These are phyloP conservation scores for Simplicillium sp. DNA, from an alignment of 2,329 filamentous ascomycete genomes.

Conservation along the genomic window DNA sequence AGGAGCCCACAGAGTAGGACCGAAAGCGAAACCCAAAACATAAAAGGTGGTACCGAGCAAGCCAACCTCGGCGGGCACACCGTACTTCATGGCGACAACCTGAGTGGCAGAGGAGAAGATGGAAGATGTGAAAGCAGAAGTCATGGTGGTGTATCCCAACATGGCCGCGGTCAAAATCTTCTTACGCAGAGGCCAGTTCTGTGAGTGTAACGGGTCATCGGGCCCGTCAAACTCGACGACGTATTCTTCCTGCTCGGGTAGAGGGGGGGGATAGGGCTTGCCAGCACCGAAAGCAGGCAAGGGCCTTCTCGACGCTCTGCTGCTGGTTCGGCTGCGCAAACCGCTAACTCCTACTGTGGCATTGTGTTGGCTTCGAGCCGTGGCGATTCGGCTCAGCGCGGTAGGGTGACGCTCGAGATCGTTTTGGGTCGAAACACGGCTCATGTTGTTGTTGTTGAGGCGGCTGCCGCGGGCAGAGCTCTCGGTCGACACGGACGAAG, in stretches of 20 bases:
- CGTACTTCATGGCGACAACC: slow-evolving; percentile 46
- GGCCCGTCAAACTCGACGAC: slow-evolving; percentile 80
- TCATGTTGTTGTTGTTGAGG: slow-evolving; percentile 37
- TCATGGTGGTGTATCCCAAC: slow-evolving; percentile 64
- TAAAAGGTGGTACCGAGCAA: slow-evolving; percentile 59
- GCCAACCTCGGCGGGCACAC: slow-evolving; percentile 52
- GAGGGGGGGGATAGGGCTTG: slow-evolving; percentile 62
- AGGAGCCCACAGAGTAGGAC: slow-evolving; percentile 64
- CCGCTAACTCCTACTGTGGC: slow-evolving; percentile 54
- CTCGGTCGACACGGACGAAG: slow-evolving; percentile 40
- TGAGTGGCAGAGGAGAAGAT: slow-evolving; percentile 62
- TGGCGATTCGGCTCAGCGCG: slow-evolving; percentile 61
- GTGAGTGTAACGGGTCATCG: slow-evolving; percentile 73
- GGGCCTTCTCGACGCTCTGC: slow-evolving; percentile 44
- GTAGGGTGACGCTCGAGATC: slow-evolving; percentile 64
- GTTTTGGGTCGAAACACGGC: slow-evolving; percentile 51
- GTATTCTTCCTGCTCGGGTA: slow-evolving; percentile 66
- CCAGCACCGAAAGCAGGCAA: slow-evolving; percentile 62
- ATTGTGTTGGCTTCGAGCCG: slow-evolving; percentile 60
- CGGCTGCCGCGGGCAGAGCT: slow-evolving; percentile 29
- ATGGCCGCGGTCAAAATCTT: slow-evolving; percentile 64
- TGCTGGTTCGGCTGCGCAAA: slow-evolving; percentile 23
- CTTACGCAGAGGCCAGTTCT: slow-evolving; percentile 76
- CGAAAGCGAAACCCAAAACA: slow-evolving; percentile 63
- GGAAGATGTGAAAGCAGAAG: slow-evolving; percentile 62